Evolutionary conservation across 2,329 filamentous ascomycete species (phyloP), one percentile per base, ranked within the genome.

Genomic region (Hortaea sp.): DNA sequence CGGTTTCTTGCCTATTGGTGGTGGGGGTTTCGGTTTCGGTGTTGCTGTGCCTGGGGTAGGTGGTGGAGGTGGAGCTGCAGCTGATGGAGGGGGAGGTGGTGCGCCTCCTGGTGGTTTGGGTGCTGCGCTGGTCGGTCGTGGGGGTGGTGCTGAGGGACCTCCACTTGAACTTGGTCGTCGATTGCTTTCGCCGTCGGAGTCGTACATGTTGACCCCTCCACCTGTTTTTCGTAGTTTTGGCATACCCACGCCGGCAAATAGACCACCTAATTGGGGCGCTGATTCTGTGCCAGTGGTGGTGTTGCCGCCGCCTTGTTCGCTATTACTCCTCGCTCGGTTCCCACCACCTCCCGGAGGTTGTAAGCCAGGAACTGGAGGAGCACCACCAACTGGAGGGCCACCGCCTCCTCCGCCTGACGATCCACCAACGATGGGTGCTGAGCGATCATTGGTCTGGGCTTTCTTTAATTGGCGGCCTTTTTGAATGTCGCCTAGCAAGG

Each of bases 201-300:
- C 73, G 54, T 76, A 80, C 38, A 72, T 72, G 44, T 71, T 69
- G 30, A 74, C 65, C 41, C 86, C 89, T 46, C 88, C 85, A 3
- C 82, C 77, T 7, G 50, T 57, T 71, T 94, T 95, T 65, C 86
- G 85, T 60, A 98, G 65, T 69, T 95, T 97, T 2, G 92, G 92
- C 79, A 97, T 97, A 34, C 90, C 92, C 32, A 35, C 32, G 32
- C 88, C 89, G 1, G 86, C 88, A 62, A 98, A 95, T 28, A 98
- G 66, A 1, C 92, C 92, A 29, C 74, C 90, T 7, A 97, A 67
- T 63, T 95, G 90, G 7, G 88, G 88, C 41, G 86, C 79, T 13
- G 79, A 66, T 20, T 82, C 77, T 55, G 75, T 66, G 1, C 67
- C 68, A 51, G 69, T 69, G 44, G 59, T 57, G 40, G 74, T 71